Base-by-base conservation (phyloP, 2,329 filamentous ascomycete species). In the Fusarium mundagurra region DNA sequence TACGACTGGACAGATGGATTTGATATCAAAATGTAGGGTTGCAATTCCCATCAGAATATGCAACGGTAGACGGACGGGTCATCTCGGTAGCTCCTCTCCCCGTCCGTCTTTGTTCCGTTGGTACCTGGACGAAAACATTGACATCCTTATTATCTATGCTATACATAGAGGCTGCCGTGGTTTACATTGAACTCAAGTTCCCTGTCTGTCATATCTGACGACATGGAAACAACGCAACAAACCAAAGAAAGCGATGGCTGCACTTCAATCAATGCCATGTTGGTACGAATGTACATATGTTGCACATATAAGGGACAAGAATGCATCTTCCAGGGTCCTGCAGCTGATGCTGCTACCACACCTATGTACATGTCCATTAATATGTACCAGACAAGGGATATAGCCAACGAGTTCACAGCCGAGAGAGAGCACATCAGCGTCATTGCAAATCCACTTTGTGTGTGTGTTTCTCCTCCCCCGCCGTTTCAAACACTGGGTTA, bases 401-500 rank as follows among this genome's bases (percentile, higher is more conserved):
- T 61, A 60, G 31, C 53, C 39, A 34, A 69, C 48, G 50, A 55
- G 31, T 61, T 63, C 57, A 61, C 64, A 69, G 41, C 57, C 50
- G 53, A 38, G 33, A 59, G 53, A 38, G 33, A 59, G 45, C 67
- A 69, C 39, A 51, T 45, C 55, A 48, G 54, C 53, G 39, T 63
- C 69, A 62, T 67, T 41, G 34, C 64, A 34, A 65, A 44, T 20
- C 61, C 62, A 67, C 43, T 51, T 34, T 31, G 29, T 34, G 39
- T 39, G 33, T 45, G 41, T 65, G 44, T 69, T 69, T 61, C 54
- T 53, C 61, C 47, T 63, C 61, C 72, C 72, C 62, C 69, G 48
- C 69, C 67, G 72, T 73, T 76, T 76, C 72, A 77, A 75, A 71
- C 66, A 45, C 67, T 50, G 29, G 33, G 34, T 48, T 59, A 29